Evolutionary conservation across 2,329 filamentous ascomycete genomes (phyloP).

Genomic region (Arachnomyces sp.): DNA sequence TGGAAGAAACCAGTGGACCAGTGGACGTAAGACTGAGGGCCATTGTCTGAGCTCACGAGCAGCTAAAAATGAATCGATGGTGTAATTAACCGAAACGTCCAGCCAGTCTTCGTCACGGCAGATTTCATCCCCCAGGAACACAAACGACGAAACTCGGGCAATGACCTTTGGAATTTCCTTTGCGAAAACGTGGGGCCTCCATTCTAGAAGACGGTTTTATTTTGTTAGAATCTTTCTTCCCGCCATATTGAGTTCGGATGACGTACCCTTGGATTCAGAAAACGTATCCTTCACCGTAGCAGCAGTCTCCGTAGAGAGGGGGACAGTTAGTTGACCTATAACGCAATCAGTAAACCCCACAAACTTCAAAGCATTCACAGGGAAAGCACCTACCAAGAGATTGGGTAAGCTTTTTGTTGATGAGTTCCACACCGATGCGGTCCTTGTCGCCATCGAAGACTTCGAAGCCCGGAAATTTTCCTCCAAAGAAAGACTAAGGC

Average conservation of each 20-base stretch:
- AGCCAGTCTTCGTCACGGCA: slow-evolving; percentile 50
- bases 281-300: slow-evolving; percentile 17
- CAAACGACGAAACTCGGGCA: slow-evolving; percentile 47
- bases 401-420: slow-evolving; percentile 25
- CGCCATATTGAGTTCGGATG: not conserved
- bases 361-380: no score
- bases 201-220: slow-evolving; percentile 32
- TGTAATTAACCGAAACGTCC: slow-evolving; percentile 24
- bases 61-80: slow-evolving; percentile 16
- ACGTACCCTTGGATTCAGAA: slow-evolving; percentile 19
- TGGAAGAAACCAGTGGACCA: slow-evolving; percentile 41
- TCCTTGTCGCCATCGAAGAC: slow-evolving; percentile 17
- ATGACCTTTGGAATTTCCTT: slow-evolving; percentile 46
- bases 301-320: slow-evolving; percentile 22
- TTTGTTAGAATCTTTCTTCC: slow-evolving; percentile 1
- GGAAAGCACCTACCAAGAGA: slow-evolving; percentile 18
- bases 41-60: slow-evolving; percentile 35
- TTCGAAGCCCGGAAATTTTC: slow-evolving; percentile 24
- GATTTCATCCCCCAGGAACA: slow-evolving; percentile 46
- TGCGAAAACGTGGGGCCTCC: slow-evolving; percentile 49
- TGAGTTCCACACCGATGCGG: slow-evolving; percentile 15
- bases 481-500: slow-evolving; percentile 13
- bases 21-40: slow-evolving; percentile 33
- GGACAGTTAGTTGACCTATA: slow-evolving; percentile 19
- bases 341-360: not conserved